These are phyloP conservation scores for Sphaerulina musiva DNA, from an alignment of 2,329 filamentous ascomycete species.

Conservation along the genomic window DNA sequence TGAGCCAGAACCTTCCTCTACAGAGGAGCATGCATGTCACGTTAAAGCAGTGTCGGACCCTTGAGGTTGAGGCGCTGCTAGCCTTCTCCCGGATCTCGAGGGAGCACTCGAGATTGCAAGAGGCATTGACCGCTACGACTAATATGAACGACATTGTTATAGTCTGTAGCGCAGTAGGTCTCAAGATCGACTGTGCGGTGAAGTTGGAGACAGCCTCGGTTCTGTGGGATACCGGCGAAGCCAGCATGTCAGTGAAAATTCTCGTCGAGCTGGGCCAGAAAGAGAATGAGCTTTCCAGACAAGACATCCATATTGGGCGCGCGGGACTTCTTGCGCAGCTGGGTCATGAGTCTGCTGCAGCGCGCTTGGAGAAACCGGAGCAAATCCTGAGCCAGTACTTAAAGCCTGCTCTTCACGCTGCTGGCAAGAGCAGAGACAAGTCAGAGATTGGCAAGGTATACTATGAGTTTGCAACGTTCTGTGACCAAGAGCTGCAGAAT, in stretches of 20 bases:
- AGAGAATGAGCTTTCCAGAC: slow-evolving; percentile 56
- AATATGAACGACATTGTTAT: slow-evolving; percentile 71
- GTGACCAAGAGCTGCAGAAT: slow-evolving; percentile 87
- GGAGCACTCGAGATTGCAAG: slow-evolving; percentile 74
- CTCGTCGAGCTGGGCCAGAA: slow-evolving; percentile 62
- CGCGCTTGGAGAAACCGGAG: slow-evolving; percentile 83
- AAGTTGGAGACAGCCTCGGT: slow-evolving; percentile 81
- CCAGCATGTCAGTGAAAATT: slow-evolving; percentile 80
- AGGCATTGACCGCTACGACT: slow-evolving; percentile 79
- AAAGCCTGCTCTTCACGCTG: slow-evolving; percentile 71
- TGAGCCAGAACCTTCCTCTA: slow-evolving; percentile 64
- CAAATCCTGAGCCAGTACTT: slow-evolving; percentile 83
- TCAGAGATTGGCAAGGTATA: slow-evolving; percentile 80
- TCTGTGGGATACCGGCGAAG: slow-evolving; percentile 90
- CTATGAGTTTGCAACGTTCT: slow-evolving; percentile 91
- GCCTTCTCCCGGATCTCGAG: slow-evolving; percentile 69
- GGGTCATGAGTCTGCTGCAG: slow-evolving; percentile 81
- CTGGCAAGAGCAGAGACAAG: slow-evolving; percentile 62
- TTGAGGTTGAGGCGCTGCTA: slow-evolving; percentile 72
- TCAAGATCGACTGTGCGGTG: slow-evolving; percentile 70
- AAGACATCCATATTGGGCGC: slow-evolving; percentile 64
- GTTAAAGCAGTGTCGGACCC: slow-evolving; percentile 57
- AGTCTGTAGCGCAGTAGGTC: slow-evolving; percentile 61
- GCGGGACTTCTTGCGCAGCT: slow-evolving; percentile 80
- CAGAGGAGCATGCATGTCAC: slow-evolving; percentile 55